A percentile compares a stretch with the other conserved stretches of the same genome.
Evolutionary conservation across 1,139 yeast species (phyloP).

Genomic region (Yamadazyma pseudoaaseri): DNA sequence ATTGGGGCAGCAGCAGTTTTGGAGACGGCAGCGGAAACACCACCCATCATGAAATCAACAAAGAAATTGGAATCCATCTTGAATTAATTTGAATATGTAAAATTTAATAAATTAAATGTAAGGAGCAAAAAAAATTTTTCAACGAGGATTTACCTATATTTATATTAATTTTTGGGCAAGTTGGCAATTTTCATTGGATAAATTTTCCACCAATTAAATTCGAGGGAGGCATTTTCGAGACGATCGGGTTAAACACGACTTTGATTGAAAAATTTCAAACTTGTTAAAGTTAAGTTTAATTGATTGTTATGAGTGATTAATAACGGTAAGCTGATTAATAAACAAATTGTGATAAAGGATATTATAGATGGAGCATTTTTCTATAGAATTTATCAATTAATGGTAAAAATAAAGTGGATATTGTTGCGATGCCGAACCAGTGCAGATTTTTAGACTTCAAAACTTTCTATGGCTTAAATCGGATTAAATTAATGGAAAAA

Average conservation of each 20-base stretch:
- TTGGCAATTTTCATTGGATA: constrained; percentile 13
- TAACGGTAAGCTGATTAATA: no score
- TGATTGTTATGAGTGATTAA: no score
- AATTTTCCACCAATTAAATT: constrained; percentile 9
- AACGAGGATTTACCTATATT: constrained; percentile 11
- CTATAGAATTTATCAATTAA: no score
- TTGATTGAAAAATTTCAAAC: no score
- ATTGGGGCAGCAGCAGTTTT: constrained; percentile 57
- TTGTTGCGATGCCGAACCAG: no score
- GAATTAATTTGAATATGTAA: constrained; percentile 14
- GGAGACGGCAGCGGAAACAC: constrained; percentile 58
- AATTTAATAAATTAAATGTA: constrained; percentile 7
- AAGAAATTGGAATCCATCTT: constrained; percentile 31
- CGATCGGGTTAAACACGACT: constrained; percentile 1
- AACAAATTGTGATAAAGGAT: no score
- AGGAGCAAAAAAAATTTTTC: constrained; percentile 12
- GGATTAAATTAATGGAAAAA: no score
- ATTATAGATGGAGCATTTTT: no score
- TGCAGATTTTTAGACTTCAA: no score
- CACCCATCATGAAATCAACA: constrained; percentile 51
- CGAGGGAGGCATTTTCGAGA: not conserved
- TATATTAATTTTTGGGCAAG: constrained; percentile 11
- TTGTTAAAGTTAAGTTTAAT: no score
- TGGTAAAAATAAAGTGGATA: no score
- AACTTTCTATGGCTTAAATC: no score